These are phyloP conservation scores for Paraphoma chrysanthemicola DNA, from an alignment of 2,329 filamentous ascomycete genomes.

Conservation along the genomic window DNA sequence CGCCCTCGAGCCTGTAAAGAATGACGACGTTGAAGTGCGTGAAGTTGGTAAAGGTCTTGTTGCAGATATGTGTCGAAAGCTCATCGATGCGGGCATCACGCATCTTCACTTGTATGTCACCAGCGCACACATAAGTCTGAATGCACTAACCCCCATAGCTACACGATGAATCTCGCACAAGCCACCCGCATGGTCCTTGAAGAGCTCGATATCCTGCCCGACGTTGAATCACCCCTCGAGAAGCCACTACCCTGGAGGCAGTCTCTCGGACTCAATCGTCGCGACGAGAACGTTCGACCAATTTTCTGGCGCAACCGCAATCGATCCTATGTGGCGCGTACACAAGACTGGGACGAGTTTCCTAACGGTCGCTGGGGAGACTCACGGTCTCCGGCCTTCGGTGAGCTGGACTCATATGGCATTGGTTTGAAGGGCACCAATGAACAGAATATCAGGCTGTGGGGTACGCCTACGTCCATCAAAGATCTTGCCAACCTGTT, in stretches of 20 bases:
- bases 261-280: constrained; percentile 85
- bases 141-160: constrained; percentile 54
- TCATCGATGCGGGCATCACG: constrained; percentile 80
- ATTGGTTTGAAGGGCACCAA: constrained; percentile 94
- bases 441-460: constrained; percentile 92
- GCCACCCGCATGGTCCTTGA: constrained; percentile 94
- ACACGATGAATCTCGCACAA: constrained; percentile 98
- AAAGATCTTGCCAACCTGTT: constrained; percentile 85
- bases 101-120: constrained; percentile 81
- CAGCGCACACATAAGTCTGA: too few relatives aligned
- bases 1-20: constrained; percentile 89
- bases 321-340: constrained; percentile 92
- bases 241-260: constrained; percentile 96
- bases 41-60: constrained; percentile 88
- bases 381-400: constrained; percentile 93
- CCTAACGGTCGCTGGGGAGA: constrained; percentile 99
- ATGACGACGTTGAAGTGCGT: constrained; percentile 90
- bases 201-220: constrained; percentile 82
- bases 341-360: constrained; percentile 98
- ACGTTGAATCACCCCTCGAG: constrained; percentile 77
- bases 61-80: constrained; percentile 85
- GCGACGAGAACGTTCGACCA: constrained; percentile 93
- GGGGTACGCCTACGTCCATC: constrained; percentile 83
- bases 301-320: constrained; percentile 99
- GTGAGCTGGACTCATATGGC: constrained; percentile 92